phyloP scores from a whole-genome alignment of 441 rosid species.

The Adansonia madagascariensis region DNA sequence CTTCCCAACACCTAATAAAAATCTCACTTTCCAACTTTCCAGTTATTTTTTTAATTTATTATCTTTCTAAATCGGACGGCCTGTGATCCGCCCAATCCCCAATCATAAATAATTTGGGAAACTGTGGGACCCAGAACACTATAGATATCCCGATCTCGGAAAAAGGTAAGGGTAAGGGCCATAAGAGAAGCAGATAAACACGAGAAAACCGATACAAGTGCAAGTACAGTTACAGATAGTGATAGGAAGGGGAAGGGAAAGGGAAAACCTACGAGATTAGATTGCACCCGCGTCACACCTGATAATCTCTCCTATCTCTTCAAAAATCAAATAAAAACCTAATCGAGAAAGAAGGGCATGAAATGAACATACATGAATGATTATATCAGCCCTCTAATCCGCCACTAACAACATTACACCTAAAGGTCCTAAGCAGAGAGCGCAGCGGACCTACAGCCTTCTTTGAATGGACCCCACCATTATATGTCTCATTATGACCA shows the following conservation, averaged over 20 bases:
- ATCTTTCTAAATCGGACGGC: neutral
- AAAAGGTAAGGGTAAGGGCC: neutral
- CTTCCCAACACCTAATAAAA: conserved; percentile 4
- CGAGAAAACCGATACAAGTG: conserved; percentile 2
- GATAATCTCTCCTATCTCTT: conserved; percentile 21
- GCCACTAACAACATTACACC: neutral
- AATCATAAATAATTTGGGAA: neutral
- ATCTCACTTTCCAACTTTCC: neutral
- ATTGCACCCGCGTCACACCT: conserved; percentile 19
- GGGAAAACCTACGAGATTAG: neutral
- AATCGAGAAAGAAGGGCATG: no score
- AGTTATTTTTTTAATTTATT: neutral
- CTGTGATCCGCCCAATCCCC: neutral
- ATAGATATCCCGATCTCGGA: no score
- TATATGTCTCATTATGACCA: conserved; percentile 11
- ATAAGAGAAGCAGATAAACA: neutral
- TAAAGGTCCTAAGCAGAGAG: neutral
- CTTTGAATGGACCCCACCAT: neutral
- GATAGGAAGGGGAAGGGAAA: neutral
- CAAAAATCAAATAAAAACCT: neutral
- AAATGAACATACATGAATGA: no score
- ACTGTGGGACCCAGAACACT: neutral
- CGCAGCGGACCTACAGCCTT: neutral
- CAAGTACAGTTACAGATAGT: neutral
- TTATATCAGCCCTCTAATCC: neutral